phyloP scores from a whole-genome alignment of 768 basidiomycete genomes.

The Hypsizygus marmoreus region DNA sequence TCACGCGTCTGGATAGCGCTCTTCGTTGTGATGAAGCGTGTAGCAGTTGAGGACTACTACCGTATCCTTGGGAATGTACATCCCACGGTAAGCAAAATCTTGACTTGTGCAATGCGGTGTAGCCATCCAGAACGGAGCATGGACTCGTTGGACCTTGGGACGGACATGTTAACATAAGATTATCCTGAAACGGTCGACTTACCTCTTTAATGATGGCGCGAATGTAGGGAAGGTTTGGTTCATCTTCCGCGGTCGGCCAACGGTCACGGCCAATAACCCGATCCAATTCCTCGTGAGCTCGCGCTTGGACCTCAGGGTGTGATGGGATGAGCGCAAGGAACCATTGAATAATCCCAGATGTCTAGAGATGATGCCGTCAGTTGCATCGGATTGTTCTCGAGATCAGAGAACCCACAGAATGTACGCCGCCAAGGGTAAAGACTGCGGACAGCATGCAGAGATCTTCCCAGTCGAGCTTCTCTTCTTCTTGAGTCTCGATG shows the following conservation, averaged over 20 bases:
- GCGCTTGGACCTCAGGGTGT: slow-evolving; percentile 27
- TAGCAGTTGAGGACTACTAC: slow-evolving; percentile 40
- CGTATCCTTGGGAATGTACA: slow-evolving; percentile 42
- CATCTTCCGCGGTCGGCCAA: slow-evolving; percentile 31
- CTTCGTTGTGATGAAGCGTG: slow-evolving; percentile 37
- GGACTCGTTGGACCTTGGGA: slow-evolving; percentile 38
- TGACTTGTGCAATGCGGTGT: slow-evolving; percentile 40
- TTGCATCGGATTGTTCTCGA: neutral
- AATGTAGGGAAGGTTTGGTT: slow-evolving; percentile 36
- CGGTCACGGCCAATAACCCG: slow-evolving; percentile 30
- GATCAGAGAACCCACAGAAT: slow-evolving; percentile 31
- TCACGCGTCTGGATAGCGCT: slow-evolving; percentile 37
- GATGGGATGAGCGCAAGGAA: slow-evolving; percentile 38
- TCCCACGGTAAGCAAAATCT: slow-evolving; percentile 42
- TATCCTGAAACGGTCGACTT: slow-evolving; percentile 1
- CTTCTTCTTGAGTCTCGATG: slow-evolving; percentile 32
- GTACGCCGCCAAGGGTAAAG: slow-evolving; percentile 49
- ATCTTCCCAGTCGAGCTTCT: slow-evolving; percentile 39
- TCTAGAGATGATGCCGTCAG: slow-evolving; percentile 22
- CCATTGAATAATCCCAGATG: slow-evolving; percentile 39
- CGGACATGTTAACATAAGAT: slow-evolving; percentile 13
- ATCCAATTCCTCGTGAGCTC: slow-evolving; percentile 32
- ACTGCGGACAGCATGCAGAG: slow-evolving; percentile 41
- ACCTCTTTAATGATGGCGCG: slow-evolving; percentile 35
- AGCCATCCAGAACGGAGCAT: slow-evolving; percentile 40